Evolutionary conservation across 139 green algal genomes (phyloP), one percentile per base, ranked within the genome.

Genomic region (Chlamydomonas sphaeroides): DNA sequence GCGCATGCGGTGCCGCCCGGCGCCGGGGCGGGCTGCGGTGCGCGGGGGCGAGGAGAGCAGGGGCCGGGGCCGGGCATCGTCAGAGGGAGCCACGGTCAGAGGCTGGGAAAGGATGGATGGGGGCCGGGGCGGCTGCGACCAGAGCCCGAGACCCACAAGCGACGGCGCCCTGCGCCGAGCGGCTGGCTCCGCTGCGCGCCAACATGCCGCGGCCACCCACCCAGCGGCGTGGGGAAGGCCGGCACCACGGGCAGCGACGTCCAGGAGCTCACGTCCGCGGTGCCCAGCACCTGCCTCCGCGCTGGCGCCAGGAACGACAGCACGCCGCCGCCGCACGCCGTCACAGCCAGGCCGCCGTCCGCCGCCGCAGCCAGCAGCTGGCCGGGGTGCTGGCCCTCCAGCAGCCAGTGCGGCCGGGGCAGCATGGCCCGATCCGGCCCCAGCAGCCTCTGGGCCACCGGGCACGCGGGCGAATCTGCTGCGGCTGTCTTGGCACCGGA

Each of bases 291-390:
- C 32, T 11, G 28, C 62, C 75, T n/a, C 32, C 18, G 25, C 20
- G 20, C 30, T 26, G 36, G 42, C 8, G n/a, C 2, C 75, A 61
- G 73, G 41, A 82, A 72, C 10, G 20, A 15, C 62, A 82, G 45
- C 75, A 33, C 26, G 38, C 75, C 75, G 42, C 62, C 75, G 32
- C 73, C 75, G 63, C 75, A 82, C 33, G 62, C 75, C 41, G 62
- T 82, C 8, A 65, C 75, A 0, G 75, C 75, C 61, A 82, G 59
- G 23, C 1, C 1, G 5, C 75, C 75, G 63, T 72, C 75, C 41
- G 75, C 61, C 42, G 62, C 61, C n/a, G 62, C 75, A 41, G 75
- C 75, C 45, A 82, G 75, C 75, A 82, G 45, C 75, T 62, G 75
- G 1, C 61, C 75, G 41, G 75, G 61, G 32, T 82, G 75, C 10